Evolutionary conservation across 495 filamentous ascomycete species (phyloP).

Genomic region (Daldinia grandis): DNA sequence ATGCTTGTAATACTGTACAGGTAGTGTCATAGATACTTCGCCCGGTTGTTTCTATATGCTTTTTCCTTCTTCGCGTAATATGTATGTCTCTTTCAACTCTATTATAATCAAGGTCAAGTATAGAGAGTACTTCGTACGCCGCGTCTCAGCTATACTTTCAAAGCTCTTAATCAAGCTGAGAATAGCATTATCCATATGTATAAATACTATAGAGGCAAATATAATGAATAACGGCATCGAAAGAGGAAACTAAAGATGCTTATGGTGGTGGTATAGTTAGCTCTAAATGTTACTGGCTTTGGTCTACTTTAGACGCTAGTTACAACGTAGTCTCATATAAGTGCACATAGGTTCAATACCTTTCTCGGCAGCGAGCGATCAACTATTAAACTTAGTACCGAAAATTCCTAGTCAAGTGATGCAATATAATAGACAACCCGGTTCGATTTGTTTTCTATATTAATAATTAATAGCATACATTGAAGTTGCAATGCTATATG

Average conservation of each 20-base stretch:
- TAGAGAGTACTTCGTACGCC: no score
- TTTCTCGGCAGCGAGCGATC: not conserved
- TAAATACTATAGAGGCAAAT: not conserved
- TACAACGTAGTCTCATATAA: not conserved
- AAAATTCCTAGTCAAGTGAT: not conserved
- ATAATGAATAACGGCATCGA: not conserved
- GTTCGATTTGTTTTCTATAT: not conserved
- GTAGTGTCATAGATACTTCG: no score
- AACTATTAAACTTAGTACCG: not conserved
- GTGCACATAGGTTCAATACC: not conserved
- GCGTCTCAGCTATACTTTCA: no score
- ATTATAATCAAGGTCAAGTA: not conserved
- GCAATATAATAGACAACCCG: not conserved
- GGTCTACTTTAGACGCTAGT: no score
- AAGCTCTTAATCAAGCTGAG: not conserved
- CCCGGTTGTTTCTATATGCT: no score
- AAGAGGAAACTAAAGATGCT: not conserved
- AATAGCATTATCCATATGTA: not conserved
- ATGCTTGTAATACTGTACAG: no score
- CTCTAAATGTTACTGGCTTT: no score
- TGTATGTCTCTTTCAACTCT: no score
- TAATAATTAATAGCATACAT: constrained; percentile 8
- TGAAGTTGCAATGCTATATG: not conserved
- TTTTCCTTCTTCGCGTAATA: no score
- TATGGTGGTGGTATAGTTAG: not conserved